Base-by-base conservation (phyloP, 2,329 filamentous ascomycete genomes). In the Arthrobotrys sinensis region DNA sequence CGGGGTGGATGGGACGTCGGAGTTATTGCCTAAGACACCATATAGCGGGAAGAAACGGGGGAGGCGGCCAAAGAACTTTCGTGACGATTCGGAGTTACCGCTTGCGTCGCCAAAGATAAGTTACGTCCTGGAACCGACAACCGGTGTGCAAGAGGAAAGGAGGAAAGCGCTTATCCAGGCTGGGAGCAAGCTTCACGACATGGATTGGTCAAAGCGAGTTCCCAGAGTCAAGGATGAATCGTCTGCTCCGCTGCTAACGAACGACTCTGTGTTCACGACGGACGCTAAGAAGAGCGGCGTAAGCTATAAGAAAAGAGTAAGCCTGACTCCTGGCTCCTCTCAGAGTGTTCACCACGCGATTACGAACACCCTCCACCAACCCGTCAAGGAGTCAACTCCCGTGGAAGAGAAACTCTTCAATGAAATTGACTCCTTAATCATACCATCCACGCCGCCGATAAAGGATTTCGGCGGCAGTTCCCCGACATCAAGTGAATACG, bases 1-100 rank as follows among this genome's bases (percentile, higher is more conserved):
- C 10, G 36, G 43, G 4, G 55, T 38, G 24, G 68, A 65, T 46
- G 32, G 43, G 11, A 4, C n/a, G 5, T 14, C 14, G 3, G 19
- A 24, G 38, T 19, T 28, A 16, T 16, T 53, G 8, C 40, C 66
- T 4, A 78, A 64, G 11, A 21, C 52, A 11, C 62, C 68, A n/a
- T 66, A 68, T 34, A 72, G 21, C 36, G 71, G 71, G 36, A 76
- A 64, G 46, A 78, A 67, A 24, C 67, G 75, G 16, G 75, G 75
- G 10, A 71, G 75, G 43, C 75, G 62, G 2, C 7, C 55, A 1
- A 72, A 24, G 46, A 78, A 72, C 45, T 7, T 19, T 19, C 50
- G 1, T 3, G 36, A 43, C 19, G 5, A 14, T 32, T 43, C 36
- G 36, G 55, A 60, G 3, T 10, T 43, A 1, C 16, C 5, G 2